Evolutionary conservation across 1,139 yeast species (phyloP).

Genomic region (Blastobotrys capitulatus): DNA sequence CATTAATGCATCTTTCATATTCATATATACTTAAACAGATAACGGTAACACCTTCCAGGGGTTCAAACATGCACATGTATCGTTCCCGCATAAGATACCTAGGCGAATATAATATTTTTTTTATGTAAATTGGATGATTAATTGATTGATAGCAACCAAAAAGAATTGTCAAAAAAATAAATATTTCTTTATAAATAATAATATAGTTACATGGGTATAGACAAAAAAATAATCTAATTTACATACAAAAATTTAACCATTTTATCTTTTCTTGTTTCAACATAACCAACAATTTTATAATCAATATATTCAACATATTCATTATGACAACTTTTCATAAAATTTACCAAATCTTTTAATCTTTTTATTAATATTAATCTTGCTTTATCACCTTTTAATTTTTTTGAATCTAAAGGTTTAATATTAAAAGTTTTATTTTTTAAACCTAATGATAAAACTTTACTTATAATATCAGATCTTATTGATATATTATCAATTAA

Average conservation of each 20-base stretch:
- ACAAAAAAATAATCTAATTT: too few relatives aligned
- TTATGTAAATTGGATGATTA: too few relatives aligned
- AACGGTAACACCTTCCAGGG: too few relatives aligned
- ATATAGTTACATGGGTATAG: too few relatives aligned
- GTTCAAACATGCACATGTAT: too few relatives aligned
- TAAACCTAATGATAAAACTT: background rate
- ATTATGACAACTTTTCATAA: background rate
- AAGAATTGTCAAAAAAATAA: too few relatives aligned
- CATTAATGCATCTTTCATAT: too few relatives aligned
- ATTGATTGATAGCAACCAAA: too few relatives aligned
- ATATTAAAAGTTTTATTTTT: background rate
- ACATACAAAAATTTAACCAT: background rate
- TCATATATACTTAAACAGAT: too few relatives aligned
- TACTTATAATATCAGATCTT: background rate
- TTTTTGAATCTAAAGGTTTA: background rate
- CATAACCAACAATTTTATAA: background rate
- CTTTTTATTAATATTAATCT: background rate
- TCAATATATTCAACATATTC: constrained; percentile 3
- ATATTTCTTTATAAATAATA: too few relatives aligned
- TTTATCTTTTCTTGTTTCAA: background rate
- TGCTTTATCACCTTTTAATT: background rate
- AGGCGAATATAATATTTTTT: too few relatives aligned
- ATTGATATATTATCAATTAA: background rate
- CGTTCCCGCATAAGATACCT: too few relatives aligned
- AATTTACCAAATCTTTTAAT: background rate